Base-by-base conservation (phyloP, 371 early-diverging fungal species). In the Circinella umbellata region DNA sequence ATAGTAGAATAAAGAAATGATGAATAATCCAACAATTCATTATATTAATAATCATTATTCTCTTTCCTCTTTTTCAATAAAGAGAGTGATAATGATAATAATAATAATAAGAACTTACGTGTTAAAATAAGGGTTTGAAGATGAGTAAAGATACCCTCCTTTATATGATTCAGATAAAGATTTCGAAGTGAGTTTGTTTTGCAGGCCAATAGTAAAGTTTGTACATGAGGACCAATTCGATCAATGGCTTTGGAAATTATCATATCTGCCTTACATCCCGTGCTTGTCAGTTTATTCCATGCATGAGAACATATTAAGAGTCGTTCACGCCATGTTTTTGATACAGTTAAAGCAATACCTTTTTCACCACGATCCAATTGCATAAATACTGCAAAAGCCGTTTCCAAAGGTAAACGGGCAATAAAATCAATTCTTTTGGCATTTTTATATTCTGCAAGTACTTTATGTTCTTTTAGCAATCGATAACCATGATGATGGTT, bases 321-420 rank as follows among this genome's bases (percentile, higher is more conserved):
- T 14, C 57, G 57, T 57, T 57, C 57, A 0, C 35, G 57, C 57
- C 57, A 57, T 4, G 34, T 57, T 57, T 57, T 57, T 20, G 57
- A 57, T 10, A 57, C 57, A 5, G 13, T 14, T 6, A 57, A 27
- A 0, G 57, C 57, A 18, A 34, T 34, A 4, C 57, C 57, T 27
- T 57, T 57, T 57, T 57, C 57, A 13, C 57, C 57, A 34, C 57
- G 57, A 14, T 57, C 57, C 6, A 57, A n/a, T 46, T n/a, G 46
- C 47, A 63, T 14, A 63, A 63, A 46, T 7, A 46, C 13, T 10
- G 47, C 27, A 20, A 63, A 27, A 3, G 47, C 63, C 4, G 47
- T 37, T 46, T 63, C 63, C 27, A 63, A 34, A 20, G 63, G 63
- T 17, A 63, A 47, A 27, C 48, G 48, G 14, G 27, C 47, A 17